Base-by-base conservation (phyloP, 208 protist species). In the Strigomonas oncopelti region DNA sequence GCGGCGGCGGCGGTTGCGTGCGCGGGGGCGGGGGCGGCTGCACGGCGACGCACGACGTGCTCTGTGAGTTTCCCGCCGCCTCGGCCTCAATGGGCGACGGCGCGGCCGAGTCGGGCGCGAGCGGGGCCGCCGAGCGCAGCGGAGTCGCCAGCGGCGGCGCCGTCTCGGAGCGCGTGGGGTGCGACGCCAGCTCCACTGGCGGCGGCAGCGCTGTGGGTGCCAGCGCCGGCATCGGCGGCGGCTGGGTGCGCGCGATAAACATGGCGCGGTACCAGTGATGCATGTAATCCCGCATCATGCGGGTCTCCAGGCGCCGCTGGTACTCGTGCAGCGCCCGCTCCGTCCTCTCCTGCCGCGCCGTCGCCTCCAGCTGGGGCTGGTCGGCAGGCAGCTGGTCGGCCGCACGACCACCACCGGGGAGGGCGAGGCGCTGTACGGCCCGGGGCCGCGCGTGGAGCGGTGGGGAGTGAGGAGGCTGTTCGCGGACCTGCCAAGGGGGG, bases 251-350 rank as follows among this genome's bases (percentile, higher is more conserved):
- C n/a, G 57, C 24, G 5, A 77, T 51, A 78, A 85, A 82, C 75
- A 85, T 80, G 13, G 65, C 28, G 48, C 68, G 68, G 67, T 78
- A 85, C 80, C 80, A 85, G 46, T 68, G 64, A 51, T 77, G 80
- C 5, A 85, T 38, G 51, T 69, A 85, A 8, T 38, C 5, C 51
- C 78, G 72, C 59, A 85, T 16, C 29, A 72, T 24, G 7, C 48
- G 22, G 13, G 54, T n/a, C 56, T 78, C 72, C 42, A 68, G 74
- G 27, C 64, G 64, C 62, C 1, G 5, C 60, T 29, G 25, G 54
- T 58, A 28, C 54, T 9, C 28, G 9, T 51, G 46, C 46, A 65
- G 28, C 25, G 36, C 46, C 31, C 16, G 22, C 31, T 34, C 29
- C 18, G 14, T 29, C 36, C 18, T 53, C 59, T 63, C 36, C 27